Base-by-base conservation (phyloP, 2,329 filamentous ascomycete species). In the Trichoderma atroviride region DNA sequence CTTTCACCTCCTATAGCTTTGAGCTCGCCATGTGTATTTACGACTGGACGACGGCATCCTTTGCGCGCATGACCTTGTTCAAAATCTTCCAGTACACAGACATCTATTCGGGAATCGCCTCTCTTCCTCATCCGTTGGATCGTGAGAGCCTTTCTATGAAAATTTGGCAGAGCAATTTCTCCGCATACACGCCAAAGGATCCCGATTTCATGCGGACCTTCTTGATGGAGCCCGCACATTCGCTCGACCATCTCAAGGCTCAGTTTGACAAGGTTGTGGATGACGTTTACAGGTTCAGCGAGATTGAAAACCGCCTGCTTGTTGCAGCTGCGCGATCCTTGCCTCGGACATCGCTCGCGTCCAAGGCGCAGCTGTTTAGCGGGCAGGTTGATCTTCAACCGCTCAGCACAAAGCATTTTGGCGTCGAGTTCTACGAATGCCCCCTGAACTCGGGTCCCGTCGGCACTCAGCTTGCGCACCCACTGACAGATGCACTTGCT, bases 41-140 rank as follows among this genome's bases (percentile, higher is more conserved):
- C 31, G 69, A 70, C 27, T 70, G 69, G 69, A 70, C 69, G 35
- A 69, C 65, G 5, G 59, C 59, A 3, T 69, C 64, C 5, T 70
- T 69, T 55, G 52, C 58, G n/a, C 69, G 69, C 58, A 57, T 70
- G 50, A 40, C 55, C 6, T 19, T 70, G 43, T 56, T 70, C 31
- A 70, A 69, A 31, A 69, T 70, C 57, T 70, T 70, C 31, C 65
- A 70, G 56, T 70, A 70, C 53, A 70, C 69, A 0, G 58, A 43
- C 4, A 55, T 70, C 24, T 7, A 22, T 33, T 57, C 58, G 2
- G 57, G 27, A 9, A 14, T 11, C 22, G 24, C 40, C 9, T 52
- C 58, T 4, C 58, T 37, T 6, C 69, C 69, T 5, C 59, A 69
- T 3, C 65, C 65, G 1, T 19, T 70, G 29, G 65, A 70, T 47